Base-by-base conservation (phyloP, 768 basidiomycete species). In the Xerocomus potaroensis region DNA sequence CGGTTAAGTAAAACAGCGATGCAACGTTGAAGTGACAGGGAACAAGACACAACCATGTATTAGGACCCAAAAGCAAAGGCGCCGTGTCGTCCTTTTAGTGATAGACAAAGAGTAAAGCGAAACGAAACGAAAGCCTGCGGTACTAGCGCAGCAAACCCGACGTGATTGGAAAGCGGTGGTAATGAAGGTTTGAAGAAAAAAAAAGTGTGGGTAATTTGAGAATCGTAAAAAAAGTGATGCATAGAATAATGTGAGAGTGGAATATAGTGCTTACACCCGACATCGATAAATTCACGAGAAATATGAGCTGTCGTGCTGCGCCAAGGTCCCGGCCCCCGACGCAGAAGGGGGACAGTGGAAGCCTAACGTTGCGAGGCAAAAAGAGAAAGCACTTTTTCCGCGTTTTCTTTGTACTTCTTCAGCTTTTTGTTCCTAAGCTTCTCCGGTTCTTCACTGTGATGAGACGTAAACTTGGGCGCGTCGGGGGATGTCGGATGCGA, bases 371-470 rank as follows among this genome's bases (percentile, higher is more conserved):
- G 83, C 22, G 84, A 79, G 34, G 84, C 83, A 65, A 91, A 91
- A 53, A 91, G 71, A 26, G 87, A 87, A 48, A 91, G 74, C 45
- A 91, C 77, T 54, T 91, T 91, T 72, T 90, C 88, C 3, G 89
- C 87, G 51, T 83, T 85, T 61, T 89, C 83, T 70, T 90, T 91
- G 72, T 88, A 87, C 70, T 83, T 89, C 75, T 84, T 87, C 66
- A 88, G 64, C 67, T 85, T 90, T 72, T 79, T 87, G 59, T 65
- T 81, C 78, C 77, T 83, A 50, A 71, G 71, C 61, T 79, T 83
- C 58, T 82, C 77, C n/a, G 74, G 70, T 47, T 77, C 71, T 41
- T 75, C 74, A 5, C 48, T 48, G 8, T 60, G 60, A 22, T 69
- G 59, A 15, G 68, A 55, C 5, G 45, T 22, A 19, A 56, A 48